Conservation (phyloP, 306 rosid genomes). For the Vigna unguiculata region DNA sequence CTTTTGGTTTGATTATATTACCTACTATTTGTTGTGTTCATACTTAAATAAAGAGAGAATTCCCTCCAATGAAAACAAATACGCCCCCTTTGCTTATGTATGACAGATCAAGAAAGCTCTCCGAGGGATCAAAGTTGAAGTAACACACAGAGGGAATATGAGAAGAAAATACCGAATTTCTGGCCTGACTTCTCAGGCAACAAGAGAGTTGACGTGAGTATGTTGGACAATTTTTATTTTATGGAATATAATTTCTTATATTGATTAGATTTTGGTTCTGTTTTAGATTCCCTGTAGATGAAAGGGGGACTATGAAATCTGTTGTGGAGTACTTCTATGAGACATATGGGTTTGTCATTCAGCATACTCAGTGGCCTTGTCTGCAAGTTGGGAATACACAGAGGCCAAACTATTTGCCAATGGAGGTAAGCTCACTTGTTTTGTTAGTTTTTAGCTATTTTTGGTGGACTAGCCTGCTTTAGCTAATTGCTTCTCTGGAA, state of each 20-base stretch:
- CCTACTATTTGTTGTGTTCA: neutral
- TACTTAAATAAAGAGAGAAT: neutral
- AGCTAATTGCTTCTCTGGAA: constrained; percentile 36
- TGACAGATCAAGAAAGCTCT: constrained; percentile 91
- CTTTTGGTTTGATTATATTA: neutral
- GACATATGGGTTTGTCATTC: constrained; percentile 86
- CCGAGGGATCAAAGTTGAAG: constrained; percentile 96
- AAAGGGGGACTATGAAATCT: constrained; percentile 88
- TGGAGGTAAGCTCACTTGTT: constrained; percentile 67
- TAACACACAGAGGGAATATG: constrained; percentile 95
- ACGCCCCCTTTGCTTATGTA: neutral
- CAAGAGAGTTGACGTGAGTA: constrained; percentile 88
- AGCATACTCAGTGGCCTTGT: constrained; percentile 96
- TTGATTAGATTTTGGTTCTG: constrained; percentile 31
- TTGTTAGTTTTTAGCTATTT: neutral
- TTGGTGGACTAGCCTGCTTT: neutral
- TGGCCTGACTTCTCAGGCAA: constrained; percentile 93
- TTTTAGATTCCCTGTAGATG: constrained; percentile 91
- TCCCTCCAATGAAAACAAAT: too few relatives aligned
- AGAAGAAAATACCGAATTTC: constrained; percentile 92
- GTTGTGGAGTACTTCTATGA: constrained; percentile 92
- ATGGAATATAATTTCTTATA: neutral
- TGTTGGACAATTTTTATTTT: neutral
- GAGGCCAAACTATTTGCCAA: constrained; percentile 90
- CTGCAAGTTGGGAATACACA: constrained; percentile 94